Percentiles rank a stretch among this genome's conserved stretches.
phyloP scores from a whole-genome alignment of 352 stramenopile genomes.

The Aphanomyces astaci region DNA sequence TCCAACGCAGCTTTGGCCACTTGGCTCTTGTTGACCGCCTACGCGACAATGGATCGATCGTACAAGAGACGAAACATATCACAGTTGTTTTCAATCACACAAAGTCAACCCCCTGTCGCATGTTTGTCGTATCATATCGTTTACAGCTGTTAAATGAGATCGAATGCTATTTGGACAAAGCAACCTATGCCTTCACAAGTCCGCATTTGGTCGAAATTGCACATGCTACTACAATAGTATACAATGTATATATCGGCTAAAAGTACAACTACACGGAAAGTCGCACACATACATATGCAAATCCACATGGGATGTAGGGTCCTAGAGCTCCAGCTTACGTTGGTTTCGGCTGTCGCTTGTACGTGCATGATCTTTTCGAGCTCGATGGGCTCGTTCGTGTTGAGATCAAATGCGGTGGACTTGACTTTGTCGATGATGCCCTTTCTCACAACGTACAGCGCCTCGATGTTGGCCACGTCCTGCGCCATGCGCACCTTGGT shows the following conservation, averaged over 20 bases:
- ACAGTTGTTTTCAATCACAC: no score
- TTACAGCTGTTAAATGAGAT: no score
- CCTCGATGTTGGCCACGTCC: slow-evolving; percentile 56
- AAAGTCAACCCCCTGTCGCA: no score
- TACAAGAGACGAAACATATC: neutral
- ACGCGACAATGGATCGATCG: no score
- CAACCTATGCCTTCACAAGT: neutral
- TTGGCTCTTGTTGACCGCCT: slow-evolving; percentile 19
- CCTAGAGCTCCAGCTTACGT: no score
- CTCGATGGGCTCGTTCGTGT: slow-evolving; percentile 18
- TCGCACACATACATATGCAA: no score
- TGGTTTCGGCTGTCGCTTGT: slow-evolving; percentile 20
- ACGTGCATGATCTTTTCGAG: slow-evolving; percentile 19
- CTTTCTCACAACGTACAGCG: slow-evolving; percentile 54
- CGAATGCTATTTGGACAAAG: neutral
- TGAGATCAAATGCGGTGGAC: slow-evolving; percentile 22
- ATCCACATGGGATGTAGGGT: no score
- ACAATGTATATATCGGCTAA: no score
- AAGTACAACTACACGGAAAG: no score
- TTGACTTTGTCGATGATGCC: slow-evolving; percentile 66
- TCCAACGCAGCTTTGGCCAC: slow-evolving; percentile 65
- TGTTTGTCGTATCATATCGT: no score
- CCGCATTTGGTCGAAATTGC: no score
- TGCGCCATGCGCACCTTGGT: slow-evolving; percentile 54
- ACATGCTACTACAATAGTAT: no score